Base-by-base conservation (phyloP, 768 basidiomycete genomes). In the Scleroderma citrinum region DNA sequence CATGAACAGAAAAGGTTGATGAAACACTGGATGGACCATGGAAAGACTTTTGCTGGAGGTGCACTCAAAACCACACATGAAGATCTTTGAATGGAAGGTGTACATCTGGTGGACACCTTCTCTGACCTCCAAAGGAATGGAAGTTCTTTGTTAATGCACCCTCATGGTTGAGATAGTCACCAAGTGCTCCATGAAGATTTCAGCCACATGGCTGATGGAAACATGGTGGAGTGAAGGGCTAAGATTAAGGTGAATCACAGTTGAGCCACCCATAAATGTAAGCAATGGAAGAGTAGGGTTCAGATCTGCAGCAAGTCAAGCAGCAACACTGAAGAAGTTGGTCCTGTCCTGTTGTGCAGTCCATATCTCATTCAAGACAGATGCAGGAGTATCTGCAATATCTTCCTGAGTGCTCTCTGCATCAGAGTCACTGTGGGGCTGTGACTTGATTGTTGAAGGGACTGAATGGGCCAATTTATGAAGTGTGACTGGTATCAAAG, bases 31-130 rank as follows among this genome's bases (percentile, higher is more conserved):
- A 10, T 17, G 5, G 16, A n/a, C 52, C 42, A 30, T 64, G 57
- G 26, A 56, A 61, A 0, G 56, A 45, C 24, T 42, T 61, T 7
- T 54, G 39, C 47, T 69, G 66, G 16, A 69, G 30, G 0, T 49
- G 47, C 5, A 64, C 34, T 13, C 48, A 52, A 16, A 51, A 56
- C 68, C 67, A 69, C 8, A 67, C 51, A 36, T 64, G 49, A n/a
- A 68, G 48, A 26, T 59, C 44, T 6, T 46, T 26, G 49, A 66
- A 64, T 16, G 65, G 63, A 3, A 68, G 60, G 26, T 41, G 31
- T 3, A 26, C 31, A 34, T 20, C 19, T 29, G 23, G 30, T 2
- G 26, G 23, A 47, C 20, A 10, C 16, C n/a, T 20, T 16, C 52
- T 20, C 21, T 48, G 43, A 3, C 57, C 54, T 4, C 52, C 42